Evolutionary conservation across 164 flowering plant genomes (phyloP).

Genomic region (Warburgia ugandensis): DNA sequence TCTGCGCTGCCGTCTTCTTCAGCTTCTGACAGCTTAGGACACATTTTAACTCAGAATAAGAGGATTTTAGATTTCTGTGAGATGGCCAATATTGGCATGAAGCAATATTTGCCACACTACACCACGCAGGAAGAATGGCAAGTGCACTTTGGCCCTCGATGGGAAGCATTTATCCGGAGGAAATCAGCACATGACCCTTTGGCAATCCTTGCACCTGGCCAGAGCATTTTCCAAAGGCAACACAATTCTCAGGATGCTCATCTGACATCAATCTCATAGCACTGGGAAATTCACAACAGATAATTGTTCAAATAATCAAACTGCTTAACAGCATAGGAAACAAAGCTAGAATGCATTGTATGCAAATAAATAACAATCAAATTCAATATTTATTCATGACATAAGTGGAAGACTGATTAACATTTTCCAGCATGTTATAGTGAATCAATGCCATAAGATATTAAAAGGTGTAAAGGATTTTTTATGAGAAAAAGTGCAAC

Average conservation of each 20-base stretch:
- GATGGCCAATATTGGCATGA: slow-evolving; percentile 33
- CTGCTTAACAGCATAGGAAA: background rate
- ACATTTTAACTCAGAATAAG: slow-evolving; percentile 43
- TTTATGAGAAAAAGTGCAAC: too few species aligned
- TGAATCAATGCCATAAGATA: too few species aligned
- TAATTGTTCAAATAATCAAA: slow-evolving; percentile 4
- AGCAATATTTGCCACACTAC: slow-evolving; percentile 82
- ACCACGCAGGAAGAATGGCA: slow-evolving; percentile 58
- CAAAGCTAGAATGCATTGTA: background rate
- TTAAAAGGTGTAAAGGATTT: too few species aligned
- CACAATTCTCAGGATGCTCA: slow-evolving; percentile 14
- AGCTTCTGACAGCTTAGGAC: slow-evolving; percentile 47
- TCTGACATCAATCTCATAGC: background rate
- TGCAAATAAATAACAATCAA: too few species aligned
- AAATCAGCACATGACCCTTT: slow-evolving; percentile 73
- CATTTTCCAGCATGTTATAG: too few species aligned
- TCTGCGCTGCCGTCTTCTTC: slow-evolving; percentile 61
- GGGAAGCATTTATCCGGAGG: slow-evolving; percentile 58
- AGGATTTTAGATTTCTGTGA: slow-evolving; percentile 54
- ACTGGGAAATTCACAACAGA: slow-evolving; percentile 1
- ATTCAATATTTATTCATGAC: too few species aligned
- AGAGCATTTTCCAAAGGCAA: slow-evolving; percentile 60
- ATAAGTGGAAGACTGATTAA: too few species aligned
- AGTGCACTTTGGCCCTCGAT: slow-evolving; percentile 64
- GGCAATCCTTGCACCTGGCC: slow-evolving; percentile 87